phyloP scores from a whole-genome alignment of 2,329 filamentous ascomycete genomes.

The Colletotrichum spaethianum region DNA sequence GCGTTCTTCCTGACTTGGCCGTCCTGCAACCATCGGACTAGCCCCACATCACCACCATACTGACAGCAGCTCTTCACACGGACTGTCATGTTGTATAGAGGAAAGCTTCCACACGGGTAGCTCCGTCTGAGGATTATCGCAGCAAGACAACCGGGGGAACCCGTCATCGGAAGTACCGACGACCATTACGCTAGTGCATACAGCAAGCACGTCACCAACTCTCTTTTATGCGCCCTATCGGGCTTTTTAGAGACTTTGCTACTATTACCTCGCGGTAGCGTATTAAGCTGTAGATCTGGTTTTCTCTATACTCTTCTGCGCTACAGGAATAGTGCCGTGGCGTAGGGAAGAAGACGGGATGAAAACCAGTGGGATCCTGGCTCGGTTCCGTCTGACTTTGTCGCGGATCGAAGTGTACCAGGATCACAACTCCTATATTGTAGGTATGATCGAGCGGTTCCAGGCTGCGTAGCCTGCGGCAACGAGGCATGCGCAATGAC shows the following conservation, averaged over 20 bases:
- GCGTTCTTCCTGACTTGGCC: background rate
- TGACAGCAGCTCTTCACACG: background rate
- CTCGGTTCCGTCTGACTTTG: background rate
- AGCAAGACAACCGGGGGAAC: background rate
- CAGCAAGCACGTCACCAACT: background rate
- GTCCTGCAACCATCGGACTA: background rate
- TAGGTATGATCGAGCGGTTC: background rate
- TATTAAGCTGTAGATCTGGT: background rate
- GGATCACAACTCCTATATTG: background rate
- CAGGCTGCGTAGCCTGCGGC: background rate
- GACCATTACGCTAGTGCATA: background rate
- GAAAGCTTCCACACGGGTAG: background rate
- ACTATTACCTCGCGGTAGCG: background rate
- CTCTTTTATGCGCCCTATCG: slow-evolving; percentile 6
- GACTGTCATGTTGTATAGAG: background rate
- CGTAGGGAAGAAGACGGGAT: background rate
- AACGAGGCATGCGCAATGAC: background rate
- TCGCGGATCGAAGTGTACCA: slow-evolving; percentile 20
- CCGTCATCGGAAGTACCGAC: background rate
- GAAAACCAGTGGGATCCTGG: background rate
- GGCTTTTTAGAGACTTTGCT: background rate
- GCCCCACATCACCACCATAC: background rate
- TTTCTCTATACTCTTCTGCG: background rate
- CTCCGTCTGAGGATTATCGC: background rate
- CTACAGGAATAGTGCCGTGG: background rate